Evolutionary conservation across 208 protist genomes (phyloP).

Genomic region (Trypanosoma lewisi): DNA sequence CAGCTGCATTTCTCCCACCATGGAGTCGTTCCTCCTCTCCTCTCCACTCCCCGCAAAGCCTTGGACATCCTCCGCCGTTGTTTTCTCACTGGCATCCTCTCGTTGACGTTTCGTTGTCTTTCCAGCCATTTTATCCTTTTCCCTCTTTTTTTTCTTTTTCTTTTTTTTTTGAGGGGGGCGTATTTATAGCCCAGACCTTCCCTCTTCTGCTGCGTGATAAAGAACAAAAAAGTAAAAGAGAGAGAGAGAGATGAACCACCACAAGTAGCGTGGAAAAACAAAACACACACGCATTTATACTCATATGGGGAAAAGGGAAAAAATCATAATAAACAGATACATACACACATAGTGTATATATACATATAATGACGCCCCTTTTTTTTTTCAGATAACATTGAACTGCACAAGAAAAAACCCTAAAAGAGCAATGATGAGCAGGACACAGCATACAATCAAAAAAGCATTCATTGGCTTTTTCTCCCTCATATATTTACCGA

Average conservation of each 20-base stretch:
- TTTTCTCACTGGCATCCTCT: not conserved
- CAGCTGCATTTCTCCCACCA: slow-evolving; percentile 56
- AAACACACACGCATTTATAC: not conserved
- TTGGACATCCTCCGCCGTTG: not conserved
- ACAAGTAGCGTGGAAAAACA: not conserved
- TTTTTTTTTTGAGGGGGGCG: not conserved
- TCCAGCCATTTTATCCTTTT: not conserved
- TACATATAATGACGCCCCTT: too few relatives aligned
- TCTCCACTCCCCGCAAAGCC: not conserved
- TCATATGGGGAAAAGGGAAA: too few relatives aligned
- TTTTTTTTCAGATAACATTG: slow-evolving; percentile 74
- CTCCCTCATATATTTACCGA: slow-evolving; percentile 57
- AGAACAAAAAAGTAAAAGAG: not conserved
- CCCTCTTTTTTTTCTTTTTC: not conserved
- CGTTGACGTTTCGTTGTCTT: slow-evolving; percentile 26
- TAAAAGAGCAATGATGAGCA: slow-evolving; percentile 59
- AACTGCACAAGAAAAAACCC: slow-evolving; percentile 72
- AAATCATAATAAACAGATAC: not conserved
- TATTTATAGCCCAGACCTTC: not conserved
- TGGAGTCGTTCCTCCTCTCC: slow-evolving; percentile 30
- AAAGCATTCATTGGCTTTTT: slow-evolving; percentile 64
- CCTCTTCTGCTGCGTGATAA: not conserved
- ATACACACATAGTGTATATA: not conserved
- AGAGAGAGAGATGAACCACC: slow-evolving; percentile 6
- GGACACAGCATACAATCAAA: slow-evolving; percentile 52